A percentile compares a stretch with the other conserved stretches of the same genome.
These are phyloP conservation scores for Berberis vulgaris DNA, from an alignment of 164 flowering plant genomes.

Conservation along the genomic window DNA sequence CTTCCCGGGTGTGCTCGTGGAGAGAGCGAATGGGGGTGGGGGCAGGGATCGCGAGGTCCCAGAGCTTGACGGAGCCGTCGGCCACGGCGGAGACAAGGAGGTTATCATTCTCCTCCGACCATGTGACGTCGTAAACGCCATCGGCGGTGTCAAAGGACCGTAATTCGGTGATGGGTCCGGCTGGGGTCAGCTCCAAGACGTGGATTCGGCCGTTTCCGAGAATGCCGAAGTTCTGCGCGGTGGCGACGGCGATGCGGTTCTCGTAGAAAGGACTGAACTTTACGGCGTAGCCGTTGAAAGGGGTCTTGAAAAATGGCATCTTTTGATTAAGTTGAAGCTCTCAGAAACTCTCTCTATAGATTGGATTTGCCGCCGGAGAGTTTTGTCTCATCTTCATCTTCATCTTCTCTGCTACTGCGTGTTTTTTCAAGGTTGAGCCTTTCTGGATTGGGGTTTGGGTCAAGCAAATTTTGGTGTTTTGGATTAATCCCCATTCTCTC, in stretches of 20 bases:
- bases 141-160: conserved; percentile 80
- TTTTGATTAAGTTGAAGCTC: neutral
- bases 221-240: conserved; percentile 96
- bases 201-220: conserved; percentile 92
- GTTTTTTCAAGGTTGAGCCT: no score
- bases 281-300: conserved; percentile 91
- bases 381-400: no score
- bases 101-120: conserved; percentile 89
- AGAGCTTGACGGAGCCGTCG: conserved; percentile 90
- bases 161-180: conserved; percentile 36
- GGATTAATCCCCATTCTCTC: no score
- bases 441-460: no score
- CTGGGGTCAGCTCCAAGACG: conserved; percentile 61
- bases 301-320: conserved; percentile 79
- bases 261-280: conserved; percentile 95
- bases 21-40: conserved; percentile 71
- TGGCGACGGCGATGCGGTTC: conserved; percentile 82
- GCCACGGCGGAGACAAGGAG: conserved; percentile 77
- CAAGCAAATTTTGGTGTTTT: no score
- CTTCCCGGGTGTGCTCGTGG: conserved; percentile 87
- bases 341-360: no score
- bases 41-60: conserved; percentile 60
- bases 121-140: conserved; percentile 78
- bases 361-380: no score
- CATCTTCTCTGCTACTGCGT: no score